Base-by-base conservation (phyloP, 148 eudicot species). In the Vaccinium vitisidaea region DNA sequence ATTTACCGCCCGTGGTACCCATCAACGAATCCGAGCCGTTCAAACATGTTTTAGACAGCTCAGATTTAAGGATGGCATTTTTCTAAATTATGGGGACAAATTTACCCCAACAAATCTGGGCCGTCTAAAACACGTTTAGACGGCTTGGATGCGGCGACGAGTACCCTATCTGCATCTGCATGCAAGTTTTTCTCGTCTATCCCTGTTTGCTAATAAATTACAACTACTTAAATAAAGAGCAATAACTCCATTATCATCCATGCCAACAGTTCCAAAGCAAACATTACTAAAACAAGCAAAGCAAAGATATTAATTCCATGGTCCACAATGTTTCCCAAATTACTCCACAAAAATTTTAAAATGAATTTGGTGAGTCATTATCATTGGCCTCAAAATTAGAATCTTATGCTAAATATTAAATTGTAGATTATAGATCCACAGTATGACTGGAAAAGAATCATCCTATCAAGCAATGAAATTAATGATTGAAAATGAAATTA, bases 301-400 rank as follows among this genome's bases (percentile, higher is more conserved):
- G 58, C 58, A 77, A 77, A 52, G 4, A 52, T 50, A 25, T 27
- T 32, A 50, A 50, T n/a, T 13, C 15, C 61, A 78, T 78, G 80
- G 80, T 12, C 80, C 21, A 53, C 59, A 50, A 78, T 55, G 80
- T 78, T 53, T 77, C 59, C 80, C 59, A 77, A 48, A 50, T 53
- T 59, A 52, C 80, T 54, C 59, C 14, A 77, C 80, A 77, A 25
- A 13, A 77, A 14, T 27, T 6, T n/a, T 8, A 23, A 1, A 73
- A 15, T 5, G 5, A 43, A 56, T 77, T 50, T 23, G 59, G 25
- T 13, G 21, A 77, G 59, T 77, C 80, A 53, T 53, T 50, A 77
- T 53, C 30, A 53, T 15, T 13, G 43, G n/a, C 59, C 80, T 78
- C 59, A 13, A 25, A 21, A 78, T 78, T 52, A 53, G 61, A 54